phyloP scores from a whole-genome alignment of 495 filamentous ascomycete species.

The Podospora pseudoanserina region DNA sequence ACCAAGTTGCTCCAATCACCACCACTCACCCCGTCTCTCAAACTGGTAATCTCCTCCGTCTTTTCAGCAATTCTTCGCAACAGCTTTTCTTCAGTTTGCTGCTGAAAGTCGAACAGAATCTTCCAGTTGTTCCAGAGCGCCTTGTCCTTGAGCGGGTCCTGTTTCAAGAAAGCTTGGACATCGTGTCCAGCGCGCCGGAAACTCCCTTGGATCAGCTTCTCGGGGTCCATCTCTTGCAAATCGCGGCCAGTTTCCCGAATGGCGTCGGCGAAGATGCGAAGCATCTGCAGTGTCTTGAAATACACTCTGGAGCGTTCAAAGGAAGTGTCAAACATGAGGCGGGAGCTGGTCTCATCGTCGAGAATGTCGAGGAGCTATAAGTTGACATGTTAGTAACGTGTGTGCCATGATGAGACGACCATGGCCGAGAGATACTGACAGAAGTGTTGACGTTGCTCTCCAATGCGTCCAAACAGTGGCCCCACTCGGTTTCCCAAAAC shows the following conservation, averaged over 20 bases:
- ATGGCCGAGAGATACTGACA: background rate
- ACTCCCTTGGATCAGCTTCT: background rate
- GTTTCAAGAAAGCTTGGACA: background rate
- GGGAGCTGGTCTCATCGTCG: background rate
- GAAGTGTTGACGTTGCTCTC: conserved; percentile 1
- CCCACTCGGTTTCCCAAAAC: conserved; percentile 8
- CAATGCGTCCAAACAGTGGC: conserved; percentile 5
- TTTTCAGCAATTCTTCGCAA: conserved; percentile 3
- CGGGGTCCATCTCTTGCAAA: conserved; percentile 7
- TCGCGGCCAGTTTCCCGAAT: conserved; percentile 9
- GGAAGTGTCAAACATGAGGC: conserved; percentile 15
- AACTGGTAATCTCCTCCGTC: conserved; percentile 16
- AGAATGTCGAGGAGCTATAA: conserved; percentile 13
- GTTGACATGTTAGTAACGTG: background rate
- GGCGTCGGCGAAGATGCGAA: conserved; percentile 10
- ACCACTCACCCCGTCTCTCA: conserved; percentile 14
- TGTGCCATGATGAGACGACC: background rate
- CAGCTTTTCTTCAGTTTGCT: background rate
- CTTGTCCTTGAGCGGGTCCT: conserved; percentile 4
- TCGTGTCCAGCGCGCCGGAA: background rate
- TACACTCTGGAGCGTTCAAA: conserved; percentile 12
- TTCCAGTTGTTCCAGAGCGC: conserved; percentile 16
- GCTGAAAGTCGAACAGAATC: background rate
- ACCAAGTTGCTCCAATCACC: background rate
- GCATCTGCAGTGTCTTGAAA: conserved; percentile 14